Evolutionary conservation across 2,329 filamentous ascomycete species (phyloP).

Genomic region (Zasmidium cellare): DNA sequence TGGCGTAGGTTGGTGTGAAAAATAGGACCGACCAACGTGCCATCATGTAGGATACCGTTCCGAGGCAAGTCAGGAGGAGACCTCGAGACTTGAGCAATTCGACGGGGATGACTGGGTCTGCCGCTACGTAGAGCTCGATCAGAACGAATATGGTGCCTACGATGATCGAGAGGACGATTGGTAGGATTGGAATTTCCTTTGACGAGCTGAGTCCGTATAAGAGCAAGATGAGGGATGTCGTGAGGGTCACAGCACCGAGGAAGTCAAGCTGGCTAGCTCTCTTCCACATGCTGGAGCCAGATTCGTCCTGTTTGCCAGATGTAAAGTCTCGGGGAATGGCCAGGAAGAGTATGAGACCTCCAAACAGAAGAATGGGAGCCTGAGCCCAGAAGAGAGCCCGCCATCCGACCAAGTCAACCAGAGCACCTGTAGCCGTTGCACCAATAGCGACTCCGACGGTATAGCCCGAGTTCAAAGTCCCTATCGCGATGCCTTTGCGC

Average conservation of each 20-base stretch:
- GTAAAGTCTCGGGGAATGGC: conserved; percentile 59
- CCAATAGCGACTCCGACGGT: conserved; percentile 71
- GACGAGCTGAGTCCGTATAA: conserved; percentile 69
- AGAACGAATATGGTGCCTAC: conserved; percentile 59
- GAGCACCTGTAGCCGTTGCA: conserved; percentile 67
- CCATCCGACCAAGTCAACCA: conserved; percentile 68
- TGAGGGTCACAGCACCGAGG: conserved; percentile 66
- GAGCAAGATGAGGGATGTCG: conserved; percentile 66
- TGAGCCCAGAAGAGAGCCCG: conserved; percentile 73
- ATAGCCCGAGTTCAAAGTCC: conserved; percentile 70
- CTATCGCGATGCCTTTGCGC: conserved; percentile 71
- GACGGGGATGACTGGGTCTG: conserved; percentile 74
- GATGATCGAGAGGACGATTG: conserved; percentile 61
- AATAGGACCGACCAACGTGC: conserved; percentile 78
- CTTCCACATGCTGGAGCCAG: conserved; percentile 47
- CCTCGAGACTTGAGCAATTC: conserved; percentile 68
- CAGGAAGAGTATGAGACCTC: conserved; percentile 63
- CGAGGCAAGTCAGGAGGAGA: conserved; percentile 70
- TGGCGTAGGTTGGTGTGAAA: conserved; percentile 76
- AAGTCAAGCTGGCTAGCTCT: conserved; percentile 69
- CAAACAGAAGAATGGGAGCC: conserved; percentile 61
- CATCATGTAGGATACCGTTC: conserved; percentile 77
- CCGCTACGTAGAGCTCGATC: conserved; percentile 63
- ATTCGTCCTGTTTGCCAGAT: conserved; percentile 20
- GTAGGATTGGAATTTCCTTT: conserved; percentile 57